phyloP scores from a whole-genome alignment of 768 basidiomycete species.

The Podaxis sp. region DNA sequence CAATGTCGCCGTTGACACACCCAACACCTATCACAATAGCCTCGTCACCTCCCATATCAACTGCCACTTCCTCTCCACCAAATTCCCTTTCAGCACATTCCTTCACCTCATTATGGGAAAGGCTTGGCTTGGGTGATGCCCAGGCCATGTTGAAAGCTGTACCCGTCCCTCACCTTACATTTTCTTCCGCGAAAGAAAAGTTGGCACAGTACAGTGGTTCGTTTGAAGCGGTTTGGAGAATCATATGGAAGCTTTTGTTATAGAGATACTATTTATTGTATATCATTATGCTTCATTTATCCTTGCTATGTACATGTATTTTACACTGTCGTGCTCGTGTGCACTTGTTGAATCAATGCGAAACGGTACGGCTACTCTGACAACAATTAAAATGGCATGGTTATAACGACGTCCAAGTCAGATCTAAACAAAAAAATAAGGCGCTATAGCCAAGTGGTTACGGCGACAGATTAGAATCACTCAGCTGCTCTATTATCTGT shows the following conservation, averaged over 20 bases:
- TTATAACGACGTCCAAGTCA: too few relatives aligned
- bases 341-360: background rate
- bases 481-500: conserved; percentile 38
- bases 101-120: conserved; percentile 1
- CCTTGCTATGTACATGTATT: background rate
- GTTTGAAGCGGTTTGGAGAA: background rate
- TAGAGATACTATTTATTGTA: background rate
- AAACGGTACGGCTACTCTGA: background rate
- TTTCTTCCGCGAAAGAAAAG: conserved; percentile 1
- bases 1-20: background rate
- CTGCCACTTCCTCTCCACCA: background rate
- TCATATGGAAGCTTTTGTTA: background rate
- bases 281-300: conserved; percentile 1
- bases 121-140: background rate
- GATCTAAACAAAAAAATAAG: conserved; percentile 18
- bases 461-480: conserved; percentile 67
- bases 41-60: background rate
- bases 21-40: background rate
- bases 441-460: conserved; percentile 82
- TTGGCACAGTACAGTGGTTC: background rate
- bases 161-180: background rate
- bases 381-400: too few relatives aligned
- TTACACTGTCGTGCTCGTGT: too few relatives aligned
- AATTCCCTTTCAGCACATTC: background rate
- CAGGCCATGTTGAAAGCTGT: background rate